Base-by-base conservation (phyloP, 306 rosid species). In the Canavalia gladiata region DNA sequence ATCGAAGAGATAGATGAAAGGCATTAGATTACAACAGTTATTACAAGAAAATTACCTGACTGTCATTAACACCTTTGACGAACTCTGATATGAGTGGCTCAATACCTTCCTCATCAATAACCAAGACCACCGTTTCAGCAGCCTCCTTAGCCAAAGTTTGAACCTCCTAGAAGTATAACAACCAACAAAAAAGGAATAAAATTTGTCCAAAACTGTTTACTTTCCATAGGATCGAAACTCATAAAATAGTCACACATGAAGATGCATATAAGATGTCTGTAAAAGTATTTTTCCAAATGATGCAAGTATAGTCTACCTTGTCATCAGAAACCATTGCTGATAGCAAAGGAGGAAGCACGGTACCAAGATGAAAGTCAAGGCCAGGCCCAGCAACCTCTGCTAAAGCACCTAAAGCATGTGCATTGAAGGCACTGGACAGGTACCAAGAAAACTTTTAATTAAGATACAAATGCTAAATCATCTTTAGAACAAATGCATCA, bases 381-480 rank as follows among this genome's bases (percentile, higher is more conserved):
- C 99, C 91, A 74, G 98, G 89, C 66, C 98, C 99, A 59, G 99
- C 99, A 72, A 95, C 99, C 82, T 93, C 97, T 18, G 99, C 99
- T 75, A 95, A 88, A 76, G 98, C 99, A 51, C 98, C 97, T n/a
- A 95, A 86, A 66, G 99, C 99, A 87, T 95, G 99, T 57, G 98
- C 97, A 85, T 93, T 83, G 84, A 95, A 87, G 78, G 99, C 99
- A 77, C 99, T 95, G 84, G 13, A 88, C 57, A 83, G 51, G 30
- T 56, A 79, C 49, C 60, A 77, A 13, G 34, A 75, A 41, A 67
- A 13, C 43, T 51, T 58, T 79, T 50, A 69, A 13, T 67, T 56
- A 75, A 63, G 39, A 34, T 42, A 13, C 11, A 18, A 43, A 34
- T 81, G 67, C n/a, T 43, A 67, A 72, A 77, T 18, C 28, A 62